Percentiles rank a stretch among this genome's conserved stretches.
Conservation (phyloP, 768 basidiomycete species). For the Trametes coccinea region DNA sequence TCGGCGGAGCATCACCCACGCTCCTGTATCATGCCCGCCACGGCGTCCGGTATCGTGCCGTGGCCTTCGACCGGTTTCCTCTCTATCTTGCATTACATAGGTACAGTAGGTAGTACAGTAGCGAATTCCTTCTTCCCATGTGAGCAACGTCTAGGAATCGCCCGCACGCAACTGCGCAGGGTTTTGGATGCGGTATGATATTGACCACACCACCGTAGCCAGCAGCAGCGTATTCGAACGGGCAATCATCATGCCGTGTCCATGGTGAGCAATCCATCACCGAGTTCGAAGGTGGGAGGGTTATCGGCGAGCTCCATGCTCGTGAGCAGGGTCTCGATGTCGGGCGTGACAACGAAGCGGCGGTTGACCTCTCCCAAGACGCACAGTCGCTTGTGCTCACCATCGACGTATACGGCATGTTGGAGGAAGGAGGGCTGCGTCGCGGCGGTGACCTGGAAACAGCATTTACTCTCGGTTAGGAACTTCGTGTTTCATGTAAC, state of each 20-base stretch:
- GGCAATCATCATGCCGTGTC: slow-evolving; percentile 36
- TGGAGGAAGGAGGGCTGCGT: slow-evolving; percentile 88
- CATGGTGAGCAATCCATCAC: slow-evolving; percentile 57
- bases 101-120: slow-evolving; percentile 20
- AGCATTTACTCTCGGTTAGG: background rate
- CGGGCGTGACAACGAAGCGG: slow-evolving; percentile 81
- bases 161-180: background rate
- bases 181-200: background rate
- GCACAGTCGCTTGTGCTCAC: slow-evolving; percentile 53
- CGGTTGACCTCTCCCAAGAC: slow-evolving; percentile 88
- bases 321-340: slow-evolving; percentile 71
- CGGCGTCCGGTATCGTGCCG: background rate
- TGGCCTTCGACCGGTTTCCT: background rate
- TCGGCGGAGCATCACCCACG: background rate
- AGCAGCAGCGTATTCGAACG: too few relatives aligned
- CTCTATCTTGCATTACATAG: slow-evolving; percentile 6
- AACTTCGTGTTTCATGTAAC: background rate
- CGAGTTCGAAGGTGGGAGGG: slow-evolving; percentile 33
- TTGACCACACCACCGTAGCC: too few relatives aligned
- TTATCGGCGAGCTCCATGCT: slow-evolving; percentile 61
- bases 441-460: slow-evolving; percentile 68
- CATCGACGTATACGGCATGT: slow-evolving; percentile 77
- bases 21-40: slow-evolving; percentile 1
- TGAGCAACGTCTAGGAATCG: background rate
- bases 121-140: slow-evolving; percentile 2